Evolutionary conservation across 345 rosid genomes (phyloP), one percentile per base, ranked within the genome.

Genomic region (Turritis glabra): DNA sequence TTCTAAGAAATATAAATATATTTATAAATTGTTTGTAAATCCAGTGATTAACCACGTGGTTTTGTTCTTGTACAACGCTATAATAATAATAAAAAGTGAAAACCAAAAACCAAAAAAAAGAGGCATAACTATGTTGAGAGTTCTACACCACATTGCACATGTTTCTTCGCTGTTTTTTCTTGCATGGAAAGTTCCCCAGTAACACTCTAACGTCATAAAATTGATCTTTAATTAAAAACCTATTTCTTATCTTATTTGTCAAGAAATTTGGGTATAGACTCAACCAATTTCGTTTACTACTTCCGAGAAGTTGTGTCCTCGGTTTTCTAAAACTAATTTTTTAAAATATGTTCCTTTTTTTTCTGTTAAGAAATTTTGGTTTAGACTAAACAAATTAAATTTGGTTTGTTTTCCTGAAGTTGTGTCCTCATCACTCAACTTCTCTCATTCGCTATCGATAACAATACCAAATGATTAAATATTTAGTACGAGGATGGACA

Each of bases 151-250:
- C 4, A 3, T 11, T 35, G 33, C 62, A 68, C 72, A 69, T 56
- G 65, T 56, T 56, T 19, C 32, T 51, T 27, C 14, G 52, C 69
- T 72, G 69, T 37, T 62, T 62, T 61, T 37, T 26, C 76, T 61
- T 72, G 61, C 30, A 50, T 35, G 53, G 7, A 8, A 72, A 37
- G 68, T 59, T 35, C 60, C 59, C 52, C n/a, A 25, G 50, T 23
- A 68, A 37, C 40, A 60, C 60, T 61, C 68, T 15, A 72, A 8
- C 37, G 6, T 27, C 43, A 18, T 47, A 30, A n/a, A 19, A 11
- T 8, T 19, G 41, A 27, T 44, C 17, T 21, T 30, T 26, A 13
- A 38, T 30, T 26, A 13, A 38, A 25, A 52, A 17, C 15, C 18
- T 3, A 12, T 59, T 35, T 59, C 6, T 4, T 9, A 3, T 52